Percentiles rank a stretch among this genome's conserved stretches.
These are phyloP conservation scores for Vitis hybrid DNA, from an alignment of 177 flowering plant species.

Conservation along the genomic window DNA sequence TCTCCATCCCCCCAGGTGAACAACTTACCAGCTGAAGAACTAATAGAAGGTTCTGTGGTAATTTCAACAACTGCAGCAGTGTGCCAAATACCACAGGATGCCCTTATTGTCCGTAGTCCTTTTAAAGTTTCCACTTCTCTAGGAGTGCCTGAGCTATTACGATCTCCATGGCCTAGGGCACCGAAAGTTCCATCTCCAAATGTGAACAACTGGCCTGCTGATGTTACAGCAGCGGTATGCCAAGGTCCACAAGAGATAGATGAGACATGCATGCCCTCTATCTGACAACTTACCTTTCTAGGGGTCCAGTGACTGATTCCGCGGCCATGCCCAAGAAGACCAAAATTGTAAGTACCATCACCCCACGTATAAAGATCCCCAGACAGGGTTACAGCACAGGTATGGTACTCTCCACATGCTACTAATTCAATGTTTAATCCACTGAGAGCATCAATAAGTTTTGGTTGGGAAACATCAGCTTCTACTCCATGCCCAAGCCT, in stretches of 20 bases:
- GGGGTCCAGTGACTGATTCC: slow-evolving; percentile 48
- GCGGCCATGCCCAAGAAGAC: slow-evolving; percentile 36
- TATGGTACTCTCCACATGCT: slow-evolving; percentile 52
- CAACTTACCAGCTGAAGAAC: slow-evolving; percentile 37
- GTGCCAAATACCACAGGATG: slow-evolving; percentile 66
- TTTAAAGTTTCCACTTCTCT: slow-evolving; percentile 45
- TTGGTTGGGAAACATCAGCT: slow-evolving; percentile 36
- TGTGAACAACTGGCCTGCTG: slow-evolving; percentile 48
- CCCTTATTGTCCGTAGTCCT: slow-evolving; percentile 33
- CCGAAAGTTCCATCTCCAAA: slow-evolving; percentile 70
- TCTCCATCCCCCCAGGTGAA: slow-evolving; percentile 65
- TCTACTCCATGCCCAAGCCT: slow-evolving; percentile 50
- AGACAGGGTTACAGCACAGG: slow-evolving; percentile 42
- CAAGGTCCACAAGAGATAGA: slow-evolving; percentile 52
- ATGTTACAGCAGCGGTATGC: slow-evolving; percentile 50
- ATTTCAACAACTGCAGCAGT: slow-evolving; percentile 73
- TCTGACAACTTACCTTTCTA: slow-evolving; percentile 33
- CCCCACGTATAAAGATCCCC: slow-evolving; percentile 57
- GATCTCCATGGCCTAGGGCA: slow-evolving; percentile 53
- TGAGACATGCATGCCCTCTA: slow-evolving; percentile 41
- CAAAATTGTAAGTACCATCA: slow-evolving; percentile 30
- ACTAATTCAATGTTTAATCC: slow-evolving; percentile 31
- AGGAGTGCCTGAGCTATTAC: slow-evolving; percentile 23
- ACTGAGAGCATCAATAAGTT: slow-evolving; percentile 29
- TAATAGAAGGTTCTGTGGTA: slow-evolving; percentile 22